A percentile compares a stretch with the other conserved stretches of the same genome.
Evolutionary conservation across 371 early-diverging fungal genomes (phyloP).

Genomic region (Actinomucor elegans): DNA sequence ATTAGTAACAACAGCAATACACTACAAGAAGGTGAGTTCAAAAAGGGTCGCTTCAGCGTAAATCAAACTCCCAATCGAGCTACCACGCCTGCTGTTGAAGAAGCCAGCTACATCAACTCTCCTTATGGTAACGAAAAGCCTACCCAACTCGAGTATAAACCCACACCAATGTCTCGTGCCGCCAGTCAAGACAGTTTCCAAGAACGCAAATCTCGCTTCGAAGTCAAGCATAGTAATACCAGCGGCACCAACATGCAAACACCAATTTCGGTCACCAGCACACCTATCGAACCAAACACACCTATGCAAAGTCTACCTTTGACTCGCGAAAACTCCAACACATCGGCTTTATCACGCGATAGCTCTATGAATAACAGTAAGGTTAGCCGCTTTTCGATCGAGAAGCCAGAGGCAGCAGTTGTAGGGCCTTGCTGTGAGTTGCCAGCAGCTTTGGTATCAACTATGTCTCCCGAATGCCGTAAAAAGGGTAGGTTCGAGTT

Average conservation of each 20-base stretch:
- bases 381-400: conserved; percentile 35
- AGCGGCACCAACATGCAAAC: not conserved
- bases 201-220: conserved; percentile 31
- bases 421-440: not conserved
- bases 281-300: not conserved
- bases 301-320: conserved; percentile 19
- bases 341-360: conserved; percentile 19
- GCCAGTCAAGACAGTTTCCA: conserved; percentile 19
- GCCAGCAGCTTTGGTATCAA: not conserved
- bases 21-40: conserved; percentile 23
- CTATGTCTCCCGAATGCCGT: conserved; percentile 23
- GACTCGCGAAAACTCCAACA: conserved; percentile 26
- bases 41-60: conserved; percentile 35
- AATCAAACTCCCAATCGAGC: conserved; percentile 25
- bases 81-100: not conserved
- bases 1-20: conserved; percentile 1
- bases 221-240: conserved; percentile 19
- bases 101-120: not conserved
- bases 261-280: not conserved
- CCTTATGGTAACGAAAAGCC: conserved; percentile 1
- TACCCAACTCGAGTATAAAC: not conserved
- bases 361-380: conserved; percentile 9
- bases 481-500: conserved; percentile 35
- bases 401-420: conserved; percentile 17
- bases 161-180: conserved; percentile 11